These are phyloP conservation scores for Ophiostoma piceae DNA, from an alignment of 2,329 filamentous ascomycete species.

Conservation along the genomic window DNA sequence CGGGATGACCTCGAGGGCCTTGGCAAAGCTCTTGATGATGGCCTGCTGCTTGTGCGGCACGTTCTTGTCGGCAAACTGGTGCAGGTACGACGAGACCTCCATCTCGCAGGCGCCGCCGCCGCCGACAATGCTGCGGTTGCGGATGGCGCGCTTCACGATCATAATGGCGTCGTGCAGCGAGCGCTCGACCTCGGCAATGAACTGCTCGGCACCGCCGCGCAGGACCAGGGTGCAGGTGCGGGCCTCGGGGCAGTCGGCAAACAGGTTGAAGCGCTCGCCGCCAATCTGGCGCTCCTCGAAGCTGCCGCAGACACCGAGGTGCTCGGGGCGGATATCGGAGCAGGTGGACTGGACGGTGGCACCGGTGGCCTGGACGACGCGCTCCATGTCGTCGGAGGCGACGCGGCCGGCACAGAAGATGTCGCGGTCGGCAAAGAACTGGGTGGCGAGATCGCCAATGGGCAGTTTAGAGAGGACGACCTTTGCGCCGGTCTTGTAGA, in stretches of 20 bases:
- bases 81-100: constrained; percentile 91
- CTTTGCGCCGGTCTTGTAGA: constrained; percentile 91
- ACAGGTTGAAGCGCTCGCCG: constrained; percentile 97
- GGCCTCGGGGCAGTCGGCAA: constrained; percentile 88
- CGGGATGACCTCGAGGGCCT: constrained; percentile 93
- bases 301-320: constrained; percentile 80
- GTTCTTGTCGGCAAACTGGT: constrained; percentile 87
- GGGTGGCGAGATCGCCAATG: constrained; percentile 94
- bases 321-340: constrained; percentile 83
- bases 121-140: constrained; percentile 89
- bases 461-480: constrained; percentile 95
- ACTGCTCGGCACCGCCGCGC: constrained; percentile 94
- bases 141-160: constrained; percentile 98
- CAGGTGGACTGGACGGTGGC: constrained; percentile 92
- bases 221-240: constrained; percentile 96
- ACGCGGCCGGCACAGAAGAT: constrained; percentile 98
- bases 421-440: constrained; percentile 96
- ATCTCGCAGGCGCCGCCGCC: constrained; percentile 94
- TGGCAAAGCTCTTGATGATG: constrained; percentile 96
- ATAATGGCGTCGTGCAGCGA: constrained; percentile 98
- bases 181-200: constrained; percentile 97
- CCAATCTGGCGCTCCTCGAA: constrained; percentile 98
- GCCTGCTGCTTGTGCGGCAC: constrained; percentile 92
- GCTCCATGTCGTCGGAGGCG: constrained; percentile 85
- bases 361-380: constrained; percentile 89